Conservation (phyloP, 345 rosid genomes). For the Salix koriyanagi region DNA sequence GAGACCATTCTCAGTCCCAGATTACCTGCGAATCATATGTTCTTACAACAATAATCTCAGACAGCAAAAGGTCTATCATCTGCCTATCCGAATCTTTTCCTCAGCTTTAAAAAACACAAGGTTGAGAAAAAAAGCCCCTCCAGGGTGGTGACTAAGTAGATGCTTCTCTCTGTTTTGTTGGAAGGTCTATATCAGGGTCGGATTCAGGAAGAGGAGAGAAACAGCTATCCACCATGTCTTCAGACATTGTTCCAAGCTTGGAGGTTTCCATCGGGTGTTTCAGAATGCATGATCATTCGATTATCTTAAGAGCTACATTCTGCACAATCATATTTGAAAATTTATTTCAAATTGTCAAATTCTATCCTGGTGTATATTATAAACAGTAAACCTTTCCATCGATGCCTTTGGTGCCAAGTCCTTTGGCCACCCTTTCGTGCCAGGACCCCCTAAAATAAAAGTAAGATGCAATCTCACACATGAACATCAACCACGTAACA, state of each 20-base stretch:
- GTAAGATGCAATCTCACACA: too few species aligned
- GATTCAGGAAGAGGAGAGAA: slow-evolving; percentile 48
- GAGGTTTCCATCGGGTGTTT: slow-evolving; percentile 78
- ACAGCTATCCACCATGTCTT: slow-evolving; percentile 79
- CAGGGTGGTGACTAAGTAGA: slow-evolving; percentile 15
- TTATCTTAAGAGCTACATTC: not conserved
- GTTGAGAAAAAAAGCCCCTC: not conserved
- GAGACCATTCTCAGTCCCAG: not conserved
- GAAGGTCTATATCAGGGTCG: slow-evolving; percentile 75
- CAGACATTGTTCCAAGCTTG: slow-evolving; percentile 54
- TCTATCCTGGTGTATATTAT: not conserved
- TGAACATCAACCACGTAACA: too few species aligned
- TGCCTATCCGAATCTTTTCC: not conserved
- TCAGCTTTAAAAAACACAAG: not conserved
- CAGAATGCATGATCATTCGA: not conserved
- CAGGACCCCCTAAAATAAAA: slow-evolving; percentile 49
- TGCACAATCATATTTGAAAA: not conserved
- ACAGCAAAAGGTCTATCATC: not conserved
- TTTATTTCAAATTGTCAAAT: not conserved
- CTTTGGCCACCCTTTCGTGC: slow-evolving; percentile 77
- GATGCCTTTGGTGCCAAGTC: slow-evolving; percentile 73
- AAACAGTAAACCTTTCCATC: not conserved
- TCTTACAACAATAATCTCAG: not conserved
- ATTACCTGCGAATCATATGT: not conserved
- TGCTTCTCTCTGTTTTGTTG: slow-evolving; percentile 76